Conservation (phyloP, 768 basidiomycete genomes). For the Phanerochaete carnosa region DNA sequence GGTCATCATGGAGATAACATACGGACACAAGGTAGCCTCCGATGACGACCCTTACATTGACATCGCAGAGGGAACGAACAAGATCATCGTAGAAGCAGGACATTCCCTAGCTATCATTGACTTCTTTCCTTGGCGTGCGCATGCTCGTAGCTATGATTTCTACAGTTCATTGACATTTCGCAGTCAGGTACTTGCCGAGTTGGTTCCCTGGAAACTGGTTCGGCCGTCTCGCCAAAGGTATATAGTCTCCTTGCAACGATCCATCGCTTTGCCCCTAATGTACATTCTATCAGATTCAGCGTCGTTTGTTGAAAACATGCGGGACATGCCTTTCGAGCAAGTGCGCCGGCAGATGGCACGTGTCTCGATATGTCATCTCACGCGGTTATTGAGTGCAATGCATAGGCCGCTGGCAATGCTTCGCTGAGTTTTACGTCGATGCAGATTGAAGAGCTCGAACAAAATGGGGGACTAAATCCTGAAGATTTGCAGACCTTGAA, state of each 20-base stretch:
- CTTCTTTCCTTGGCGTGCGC: neutral
- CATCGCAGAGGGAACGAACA: constrained; percentile 18
- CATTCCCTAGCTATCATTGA: neutral
- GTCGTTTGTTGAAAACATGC: constrained; percentile 5
- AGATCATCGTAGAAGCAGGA: neutral
- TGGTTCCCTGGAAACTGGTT: constrained; percentile 14
- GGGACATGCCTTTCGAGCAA: neutral
- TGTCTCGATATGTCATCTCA: neutral
- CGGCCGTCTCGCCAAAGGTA: neutral
- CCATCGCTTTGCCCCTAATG: no score
- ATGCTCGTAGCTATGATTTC: no score
- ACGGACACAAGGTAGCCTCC: constrained; percentile 29
- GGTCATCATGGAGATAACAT: constrained; percentile 29
- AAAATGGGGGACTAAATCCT: neutral
- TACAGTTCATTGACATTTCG: neutral
- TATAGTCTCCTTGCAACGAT: neutral
- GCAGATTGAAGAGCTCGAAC: neutral
- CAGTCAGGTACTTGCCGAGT: neutral
- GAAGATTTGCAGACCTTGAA: neutral
- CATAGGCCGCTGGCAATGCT: neutral
- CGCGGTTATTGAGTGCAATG: neutral
- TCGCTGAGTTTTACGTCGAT: neutral
- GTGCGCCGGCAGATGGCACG: constrained; percentile 1
- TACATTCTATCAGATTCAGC: neutral
- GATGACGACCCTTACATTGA: constrained; percentile 27